Base-by-base conservation (phyloP, 1,139 yeast species). In the Spathaspora jeffriesii region DNA sequence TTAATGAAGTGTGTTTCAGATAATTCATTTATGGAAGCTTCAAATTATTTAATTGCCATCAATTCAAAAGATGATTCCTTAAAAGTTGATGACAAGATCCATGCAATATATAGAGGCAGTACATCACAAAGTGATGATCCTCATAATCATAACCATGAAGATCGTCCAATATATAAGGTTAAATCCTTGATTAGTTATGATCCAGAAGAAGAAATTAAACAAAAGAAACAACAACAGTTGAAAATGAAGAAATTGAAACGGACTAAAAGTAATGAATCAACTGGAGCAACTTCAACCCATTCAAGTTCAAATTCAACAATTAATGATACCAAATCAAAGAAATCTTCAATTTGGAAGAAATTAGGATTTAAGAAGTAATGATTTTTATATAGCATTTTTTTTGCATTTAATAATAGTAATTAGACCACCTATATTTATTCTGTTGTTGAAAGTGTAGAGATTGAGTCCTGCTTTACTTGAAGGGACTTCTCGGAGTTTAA, bases 171-270 rank as follows among this genome's bases (percentile, higher is more conserved):
- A 42, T 73, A 73, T 61, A 71, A 71, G 53, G 78, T 74, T n/a
- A 68, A 67, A 47, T 70, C 76, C 28, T 54, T 73, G 52, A 61
- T 70, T 43, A 59, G 70, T 41, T 66, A 68, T 50, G 64, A 63
- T 44, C 72, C 67, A 54, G 60, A 67, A 53, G 58, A 67, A 53
- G 53, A 60, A 46, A 64, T 57, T 49, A 64, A 64, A 47, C 65
- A 62, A 20, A 55, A 56, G 48, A 40, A 56, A 45, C 54, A 59
- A 28, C 54, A 51, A 45, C 58, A 54, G 31, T 18, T 47, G 10
- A 41, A 43, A 13, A 47, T 55, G 50, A 54, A 47, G 52, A 52
- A 46, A 48, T 45, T 42, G 45, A 49, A 31, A 47, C 52, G 48
- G 44, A 46, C 43, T 7, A 43, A 38, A 28, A 42, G 44, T 34